A percentile compares a stretch with the other conserved stretches of the same genome.
Conservation (phyloP, 192 early-diverging fungal species). For the Backusella liffmaniae region DNA sequence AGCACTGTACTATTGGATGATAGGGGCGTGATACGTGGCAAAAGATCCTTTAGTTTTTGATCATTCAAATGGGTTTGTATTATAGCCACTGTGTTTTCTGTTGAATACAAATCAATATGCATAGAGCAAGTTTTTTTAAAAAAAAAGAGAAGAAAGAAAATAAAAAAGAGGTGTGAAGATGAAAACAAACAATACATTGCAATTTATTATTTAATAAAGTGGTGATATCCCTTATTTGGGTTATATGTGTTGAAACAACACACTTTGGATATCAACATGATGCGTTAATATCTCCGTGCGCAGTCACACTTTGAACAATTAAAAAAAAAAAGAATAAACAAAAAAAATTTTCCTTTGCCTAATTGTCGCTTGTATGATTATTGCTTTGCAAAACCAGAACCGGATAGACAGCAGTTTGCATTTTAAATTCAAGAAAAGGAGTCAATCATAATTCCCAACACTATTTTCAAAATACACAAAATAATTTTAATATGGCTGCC, state of each 20-base stretch:
- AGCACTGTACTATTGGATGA: background rate
- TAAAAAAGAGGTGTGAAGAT: background rate
- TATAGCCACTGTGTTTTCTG: background rate
- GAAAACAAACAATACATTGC: background rate
- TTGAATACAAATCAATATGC: background rate
- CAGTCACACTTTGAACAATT: background rate
- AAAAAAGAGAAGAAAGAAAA: background rate
- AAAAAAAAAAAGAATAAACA: background rate
- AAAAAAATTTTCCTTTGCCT: slow-evolving; percentile 4
- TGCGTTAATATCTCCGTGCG: background rate
- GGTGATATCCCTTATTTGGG: background rate
- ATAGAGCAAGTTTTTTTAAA: background rate
- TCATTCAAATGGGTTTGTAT: background rate
- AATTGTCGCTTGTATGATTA: slow-evolving; percentile 1
- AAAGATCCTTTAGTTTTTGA: background rate
- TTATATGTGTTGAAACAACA: background rate
- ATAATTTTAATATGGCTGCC: slow-evolving; percentile 58
- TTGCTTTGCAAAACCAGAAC: slow-evolving; percentile 10
- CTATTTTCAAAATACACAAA: slow-evolving; percentile 1
- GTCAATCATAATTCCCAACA: background rate
- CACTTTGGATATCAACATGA: no score
- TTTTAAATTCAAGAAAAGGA: slow-evolving; percentile 10
- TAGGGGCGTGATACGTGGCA: background rate
- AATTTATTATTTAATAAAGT: background rate
- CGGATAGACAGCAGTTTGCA: background rate